Evolutionary conservation across 2,329 filamentous ascomycete genomes (phyloP), one percentile per base, ranked within the genome.

Genomic region (Macrophomina phaseolina): DNA sequence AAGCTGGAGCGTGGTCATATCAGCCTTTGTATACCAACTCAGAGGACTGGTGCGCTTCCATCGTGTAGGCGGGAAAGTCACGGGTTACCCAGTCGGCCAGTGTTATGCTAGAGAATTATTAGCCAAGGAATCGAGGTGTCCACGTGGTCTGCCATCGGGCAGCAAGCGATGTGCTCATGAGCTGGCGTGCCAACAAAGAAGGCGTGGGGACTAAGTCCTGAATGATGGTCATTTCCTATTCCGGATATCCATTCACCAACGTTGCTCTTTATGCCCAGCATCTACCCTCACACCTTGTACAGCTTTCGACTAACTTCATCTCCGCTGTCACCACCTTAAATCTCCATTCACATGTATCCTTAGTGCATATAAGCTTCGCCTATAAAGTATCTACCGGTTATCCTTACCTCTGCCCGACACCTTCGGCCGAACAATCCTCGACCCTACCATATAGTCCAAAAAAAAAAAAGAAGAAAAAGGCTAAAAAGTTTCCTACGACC

Each of bases 141-240:
- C 56, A 58, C 28, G 23, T 34, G 45, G 30, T 36, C 49, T 8
- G 5, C 18, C 58, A 16, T 40, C n/a, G 45, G 58, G 45, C 30
- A n/a, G 9, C 32, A 18, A 38, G 8, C 1, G 5, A 16, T 62
- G 14, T n/a, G 28, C 12, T n/a, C 45, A 6, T 51, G 58, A n/a
- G 45, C 58, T 49, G 32, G 45, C 42, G 28, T 62, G 58, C 42
- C 58, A 62, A 49, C 58, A 62, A 49, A 62, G 58, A 62, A 23
- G 30, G 30, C 45, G 46, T 36, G 46, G 32, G 32, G 30, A 18
- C n/a, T 4, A 30, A 23, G n/a, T 49, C 8, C 32, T 11, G 5
- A 16, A 40, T 42, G 30, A 12, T 38, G 3, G 42, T 23, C 45
- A 30, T 49, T 62, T 62, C 58, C 58, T 28, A 23, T 62, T 62